phyloP scores from a whole-genome alignment of 129 eudicot genomes.

The Chrysanthemum makinoi region DNA sequence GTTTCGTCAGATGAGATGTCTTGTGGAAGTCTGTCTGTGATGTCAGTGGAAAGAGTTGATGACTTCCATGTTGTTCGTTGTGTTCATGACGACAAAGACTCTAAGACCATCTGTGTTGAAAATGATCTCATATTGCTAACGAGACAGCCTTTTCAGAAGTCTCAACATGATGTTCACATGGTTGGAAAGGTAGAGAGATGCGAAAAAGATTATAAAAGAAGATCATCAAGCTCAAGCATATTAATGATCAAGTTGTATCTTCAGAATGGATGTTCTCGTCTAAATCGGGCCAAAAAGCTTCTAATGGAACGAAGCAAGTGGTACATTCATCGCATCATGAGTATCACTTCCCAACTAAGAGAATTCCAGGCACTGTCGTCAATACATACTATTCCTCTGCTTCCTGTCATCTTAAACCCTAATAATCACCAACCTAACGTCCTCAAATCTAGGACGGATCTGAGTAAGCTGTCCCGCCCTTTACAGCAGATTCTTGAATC shows the following conservation, averaged over 20 bases:
- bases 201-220: constrained; percentile 73
- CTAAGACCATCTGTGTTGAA: constrained; percentile 54
- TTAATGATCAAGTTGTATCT: constrained; percentile 76
- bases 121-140: constrained; percentile 87
- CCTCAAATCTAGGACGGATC: constrained; percentile 33
- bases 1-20: constrained; percentile 67
- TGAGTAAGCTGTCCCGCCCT: constrained; percentile 54
- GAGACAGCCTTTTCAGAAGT: constrained; percentile 54
- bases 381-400: constrained; percentile 67
- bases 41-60: constrained; percentile 92
- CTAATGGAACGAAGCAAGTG: constrained; percentile 92
- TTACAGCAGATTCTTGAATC: constrained; percentile 64
- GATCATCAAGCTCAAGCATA: constrained; percentile 35
- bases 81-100: constrained; percentile 63
- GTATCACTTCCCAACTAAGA: constrained; percentile 86
- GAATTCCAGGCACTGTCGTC: constrained; percentile 97
- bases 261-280: constrained; percentile 71
- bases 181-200: constrained; percentile 97
- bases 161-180: constrained; percentile 65
- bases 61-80: constrained; percentile 93
- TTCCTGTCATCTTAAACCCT: constrained; percentile 77
- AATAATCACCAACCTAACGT: constrained; percentile 36
- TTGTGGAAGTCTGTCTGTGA: constrained; percentile 79
- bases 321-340: constrained; percentile 77
- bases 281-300: constrained; percentile 80